Conservation (phyloP, 805 yeast genomes). For the Starmerella davenportii region DNA sequence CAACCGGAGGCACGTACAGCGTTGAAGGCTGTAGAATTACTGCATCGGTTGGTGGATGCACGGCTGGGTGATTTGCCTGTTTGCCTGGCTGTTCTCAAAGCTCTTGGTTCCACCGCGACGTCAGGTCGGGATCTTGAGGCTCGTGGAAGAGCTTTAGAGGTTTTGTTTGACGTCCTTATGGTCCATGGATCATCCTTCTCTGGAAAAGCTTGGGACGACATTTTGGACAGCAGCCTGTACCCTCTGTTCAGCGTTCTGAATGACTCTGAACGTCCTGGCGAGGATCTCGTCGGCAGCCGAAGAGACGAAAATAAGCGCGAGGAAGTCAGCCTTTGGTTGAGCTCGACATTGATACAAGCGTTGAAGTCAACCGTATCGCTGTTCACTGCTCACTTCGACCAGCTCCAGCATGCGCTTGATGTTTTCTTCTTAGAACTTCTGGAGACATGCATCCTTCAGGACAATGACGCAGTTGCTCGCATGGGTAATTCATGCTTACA, state of each 20-base stretch:
- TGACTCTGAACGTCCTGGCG: conserved; percentile 22
- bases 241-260: conserved; percentile 78
- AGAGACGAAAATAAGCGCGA: conserved; percentile 29
- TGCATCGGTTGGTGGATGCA: conserved; percentile 29
- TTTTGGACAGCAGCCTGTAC: conserved; percentile 62
- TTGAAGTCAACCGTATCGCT: conserved; percentile 70
- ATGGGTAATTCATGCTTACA: conserved; percentile 84
- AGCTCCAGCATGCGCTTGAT: conserved; percentile 53
- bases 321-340: conserved; percentile 84
- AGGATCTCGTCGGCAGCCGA: not conserved
- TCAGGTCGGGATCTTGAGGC: conserved; percentile 88
- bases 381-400: conserved; percentile 64
- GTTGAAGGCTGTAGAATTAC: conserved; percentile 59
- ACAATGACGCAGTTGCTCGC: conserved; percentile 87
- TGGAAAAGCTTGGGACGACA: conserved; percentile 60
- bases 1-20: conserved; percentile 62
- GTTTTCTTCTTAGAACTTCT: conserved; percentile 65
- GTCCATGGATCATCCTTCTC: conserved; percentile 65
- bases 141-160: conserved; percentile 69
- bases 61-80: conserved; percentile 12
- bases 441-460: conserved; percentile 83
- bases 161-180: conserved; percentile 62
- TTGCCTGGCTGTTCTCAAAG: conserved; percentile 34
- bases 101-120: conserved; percentile 80
- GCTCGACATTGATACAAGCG: conserved; percentile 92